Conservation (phyloP, 139 green algal genomes). For the Chlamydomonas eustigma region DNA sequence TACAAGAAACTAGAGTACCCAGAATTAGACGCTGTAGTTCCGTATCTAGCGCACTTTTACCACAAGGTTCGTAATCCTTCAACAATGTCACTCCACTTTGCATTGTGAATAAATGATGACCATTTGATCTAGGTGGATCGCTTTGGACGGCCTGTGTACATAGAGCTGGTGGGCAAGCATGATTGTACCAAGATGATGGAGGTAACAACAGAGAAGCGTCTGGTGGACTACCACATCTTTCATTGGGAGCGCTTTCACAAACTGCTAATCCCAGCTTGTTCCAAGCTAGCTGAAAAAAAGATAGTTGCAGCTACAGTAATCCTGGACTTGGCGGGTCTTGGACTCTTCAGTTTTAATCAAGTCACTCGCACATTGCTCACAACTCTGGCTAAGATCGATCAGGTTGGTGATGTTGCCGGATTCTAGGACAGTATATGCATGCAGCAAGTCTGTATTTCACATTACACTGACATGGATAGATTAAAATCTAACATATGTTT, state of each 20-base stretch:
- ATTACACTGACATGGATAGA: no score
- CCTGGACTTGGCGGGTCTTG: conserved; percentile 41
- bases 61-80: conserved; percentile 7
- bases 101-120: neutral
- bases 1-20: conserved; percentile 17
- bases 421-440: neutral
- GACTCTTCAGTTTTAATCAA: conserved; percentile 35
- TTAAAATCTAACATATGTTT: no score
- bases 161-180: conserved; percentile 35
- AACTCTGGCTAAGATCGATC: conserved; percentile 26
- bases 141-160: conserved; percentile 42
- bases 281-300: conserved; percentile 13
- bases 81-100: no score
- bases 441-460: no score
- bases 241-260: conserved; percentile 38
- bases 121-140: neutral
- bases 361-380: conserved; percentile 28
- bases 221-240: conserved; percentile 44
- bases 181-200: conserved; percentile 32
- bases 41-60: conserved; percentile 28
- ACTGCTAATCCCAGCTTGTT: conserved; percentile 34
- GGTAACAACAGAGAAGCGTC: conserved; percentile 24
- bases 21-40: conserved; percentile 8
- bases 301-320: conserved; percentile 41
- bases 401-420: conserved; percentile 23